These are phyloP conservation scores for Agaricus subrufescens DNA, from an alignment of 768 basidiomycete genomes.

Conservation along the genomic window DNA sequence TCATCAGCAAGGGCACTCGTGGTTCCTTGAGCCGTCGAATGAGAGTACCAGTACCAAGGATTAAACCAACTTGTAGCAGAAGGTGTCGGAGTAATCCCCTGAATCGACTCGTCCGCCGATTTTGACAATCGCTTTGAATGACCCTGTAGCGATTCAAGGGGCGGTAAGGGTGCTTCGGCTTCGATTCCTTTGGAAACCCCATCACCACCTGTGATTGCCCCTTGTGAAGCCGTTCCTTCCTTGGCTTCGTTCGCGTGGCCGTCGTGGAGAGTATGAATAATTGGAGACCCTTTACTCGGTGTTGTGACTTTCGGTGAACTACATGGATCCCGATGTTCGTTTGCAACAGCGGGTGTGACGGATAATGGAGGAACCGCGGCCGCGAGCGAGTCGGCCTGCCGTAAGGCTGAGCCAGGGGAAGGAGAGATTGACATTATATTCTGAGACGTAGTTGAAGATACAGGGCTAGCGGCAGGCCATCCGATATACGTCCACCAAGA, in stretches of 20 bases:
- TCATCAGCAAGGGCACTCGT: background rate
- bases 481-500: conserved; percentile 5
- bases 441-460: background rate
- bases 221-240: background rate
- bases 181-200: conserved; percentile 4
- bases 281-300: conserved; percentile 2
- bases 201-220: background rate
- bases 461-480: conserved; percentile 3
- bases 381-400: conserved; percentile 6
- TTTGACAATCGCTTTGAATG: conserved; percentile 2
- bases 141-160: conserved; percentile 2
- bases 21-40: background rate
- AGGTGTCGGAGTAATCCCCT: background rate
- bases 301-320: background rate
- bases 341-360: background rate
- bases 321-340: background rate
- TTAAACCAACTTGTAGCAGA: conserved; percentile 6
- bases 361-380: background rate
- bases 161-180: background rate
- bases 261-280: background rate
- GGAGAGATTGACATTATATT: conserved; percentile 5
- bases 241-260: conserved; percentile 5
- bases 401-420: background rate
- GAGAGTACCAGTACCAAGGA: conserved; percentile 6
- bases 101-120: conserved; percentile 2